Evolutionary conservation across 2,329 filamentous ascomycete genomes (phyloP).

Genomic region (Penicillium vulpinum): DNA sequence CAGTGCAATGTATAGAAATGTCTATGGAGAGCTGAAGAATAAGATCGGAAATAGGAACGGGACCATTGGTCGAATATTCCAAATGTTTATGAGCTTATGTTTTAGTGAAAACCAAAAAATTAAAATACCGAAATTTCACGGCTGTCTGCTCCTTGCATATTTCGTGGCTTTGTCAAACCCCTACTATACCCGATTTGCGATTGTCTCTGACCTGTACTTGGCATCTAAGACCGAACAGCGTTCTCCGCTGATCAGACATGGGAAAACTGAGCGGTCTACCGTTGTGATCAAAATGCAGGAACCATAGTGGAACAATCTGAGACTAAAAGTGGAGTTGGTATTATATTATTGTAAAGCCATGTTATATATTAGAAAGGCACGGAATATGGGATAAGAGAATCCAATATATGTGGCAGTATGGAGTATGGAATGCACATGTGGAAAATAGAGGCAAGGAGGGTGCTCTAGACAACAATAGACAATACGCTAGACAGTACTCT

Average conservation of each 20-base stretch:
- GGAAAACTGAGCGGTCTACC: background rate
- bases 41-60: background rate
- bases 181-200: background rate
- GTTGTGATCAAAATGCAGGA: background rate
- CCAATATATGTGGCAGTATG: background rate
- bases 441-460: background rate
- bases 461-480: background rate
- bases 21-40: background rate
- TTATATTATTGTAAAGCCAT: background rate
- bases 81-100: slow-evolving; percentile 1
- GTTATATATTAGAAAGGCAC: background rate
- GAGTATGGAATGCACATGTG: background rate
- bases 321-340: background rate
- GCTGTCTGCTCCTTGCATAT: slow-evolving; percentile 5
- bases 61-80: background rate
- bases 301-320: background rate
- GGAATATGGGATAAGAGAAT: background rate
- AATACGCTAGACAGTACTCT: too few relatives aligned
- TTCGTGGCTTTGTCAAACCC: background rate
- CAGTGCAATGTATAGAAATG: background rate
- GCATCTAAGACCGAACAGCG: background rate
- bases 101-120: background rate
- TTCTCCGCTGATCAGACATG: background rate
- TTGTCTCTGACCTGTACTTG: background rate
- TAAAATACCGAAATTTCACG: background rate